Conservation (phyloP, 257 asterid species). For the Mentha longifolia region DNA sequence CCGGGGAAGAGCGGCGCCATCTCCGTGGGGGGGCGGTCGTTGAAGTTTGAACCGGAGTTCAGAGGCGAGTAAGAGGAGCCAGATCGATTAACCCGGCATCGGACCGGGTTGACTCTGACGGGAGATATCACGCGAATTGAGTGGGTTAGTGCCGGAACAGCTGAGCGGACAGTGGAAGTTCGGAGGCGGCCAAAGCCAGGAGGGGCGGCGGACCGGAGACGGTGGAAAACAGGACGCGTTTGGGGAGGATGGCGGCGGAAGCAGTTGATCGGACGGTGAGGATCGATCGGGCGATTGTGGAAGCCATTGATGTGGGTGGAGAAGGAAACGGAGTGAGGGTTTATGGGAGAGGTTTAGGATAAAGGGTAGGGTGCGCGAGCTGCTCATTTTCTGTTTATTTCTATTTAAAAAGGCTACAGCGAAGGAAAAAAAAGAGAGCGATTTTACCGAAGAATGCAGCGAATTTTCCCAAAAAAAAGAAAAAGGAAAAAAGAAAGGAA, state of each 20-base stretch:
- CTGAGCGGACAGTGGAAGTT: slow-evolving; percentile 34
- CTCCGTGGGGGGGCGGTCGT: slow-evolving; percentile 93
- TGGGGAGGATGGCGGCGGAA: slow-evolving; percentile 41
- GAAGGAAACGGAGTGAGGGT: slow-evolving; percentile 32
- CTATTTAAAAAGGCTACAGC: not conserved
- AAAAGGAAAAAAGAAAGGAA: no score
- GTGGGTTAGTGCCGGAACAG: slow-evolving; percentile 38
- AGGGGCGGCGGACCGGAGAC: slow-evolving; percentile 48
- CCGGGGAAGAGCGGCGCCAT: slow-evolving; percentile 98
- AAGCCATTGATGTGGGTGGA: slow-evolving; percentile 46
- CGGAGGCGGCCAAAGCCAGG: slow-evolving; percentile 45
- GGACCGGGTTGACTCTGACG: slow-evolving; percentile 42
- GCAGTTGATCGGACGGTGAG: slow-evolving; percentile 53
- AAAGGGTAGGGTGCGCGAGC: not conserved
- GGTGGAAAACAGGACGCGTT: slow-evolving; percentile 56
- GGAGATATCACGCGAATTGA: slow-evolving; percentile 42
- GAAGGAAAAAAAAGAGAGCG: no score
- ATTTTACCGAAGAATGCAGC: no score
- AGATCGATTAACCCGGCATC: slow-evolving; percentile 76
- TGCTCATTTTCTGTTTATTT: no score
- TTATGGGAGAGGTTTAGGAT: slow-evolving; percentile 25
- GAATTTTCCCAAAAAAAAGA: no score
- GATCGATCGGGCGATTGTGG: slow-evolving; percentile 56
- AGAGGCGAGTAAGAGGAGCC: slow-evolving; percentile 84
- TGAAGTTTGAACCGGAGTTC: slow-evolving; percentile 74